Base-by-base conservation (phyloP, 2,329 filamentous ascomycete species). In the Alternaria incomplexa region DNA sequence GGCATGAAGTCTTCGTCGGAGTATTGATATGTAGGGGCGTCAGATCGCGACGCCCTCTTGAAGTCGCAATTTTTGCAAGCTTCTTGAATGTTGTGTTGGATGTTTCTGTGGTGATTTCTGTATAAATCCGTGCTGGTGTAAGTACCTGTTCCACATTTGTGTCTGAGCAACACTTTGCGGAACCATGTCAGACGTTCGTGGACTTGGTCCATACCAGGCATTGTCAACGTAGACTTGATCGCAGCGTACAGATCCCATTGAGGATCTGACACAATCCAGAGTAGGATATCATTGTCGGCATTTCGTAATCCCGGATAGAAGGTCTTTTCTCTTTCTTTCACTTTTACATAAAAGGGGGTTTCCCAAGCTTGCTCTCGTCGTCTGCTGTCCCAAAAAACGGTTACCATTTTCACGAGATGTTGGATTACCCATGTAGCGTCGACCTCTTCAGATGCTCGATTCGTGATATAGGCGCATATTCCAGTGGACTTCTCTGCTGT, bases 171-270 rank as follows among this genome's bases (percentile, higher is more conserved):
- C 25, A 8, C 25, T 46, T 23, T 55, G 40, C 52, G 40, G 36
- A 23, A 55, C 40, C 36, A 55, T 1, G 40, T 25, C 25, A 55
- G 20, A 32, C 1, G 10, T 46, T 28, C 11, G 17, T 55, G 52
- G 12, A 55, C 17, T 46, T 3, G 11, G 20, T 23, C 1, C 25
- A 32, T 17, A 23, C 25, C 8, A 30, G 52, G 15, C 25, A 22
- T 55, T 12, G 17, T n/a, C 40, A 55, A 17, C 9, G 17, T 17
- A 32, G 52, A 9, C 12, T 55, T 55, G 9, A 55, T 55, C 8
- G 52, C n/a, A 32, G 10, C 3, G 8, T 55, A 55, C 52, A 12
- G n/a, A 17, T 46, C 25, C 52, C 52, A 55, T 20, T 55, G 52
- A 30, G 40, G 52, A 9, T 55, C 40, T 9, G 52, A 55, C 0